Evolutionary conservation across 192 early-diverging fungal species (phyloP), one percentile per base, ranked within the genome.

Genomic region (Haplosporangium gracile): DNA sequence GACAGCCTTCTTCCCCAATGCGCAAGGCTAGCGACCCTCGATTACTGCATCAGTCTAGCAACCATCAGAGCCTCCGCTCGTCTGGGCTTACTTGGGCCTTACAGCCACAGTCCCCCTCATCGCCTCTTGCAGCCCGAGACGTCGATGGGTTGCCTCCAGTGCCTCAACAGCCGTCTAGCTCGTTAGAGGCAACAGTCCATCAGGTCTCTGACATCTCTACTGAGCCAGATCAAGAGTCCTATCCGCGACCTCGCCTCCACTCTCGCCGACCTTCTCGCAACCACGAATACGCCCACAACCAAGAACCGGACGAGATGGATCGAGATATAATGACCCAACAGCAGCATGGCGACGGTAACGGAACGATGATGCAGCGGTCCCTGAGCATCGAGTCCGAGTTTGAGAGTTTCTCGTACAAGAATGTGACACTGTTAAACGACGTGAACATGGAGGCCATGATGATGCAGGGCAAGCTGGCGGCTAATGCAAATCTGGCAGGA

Each of bases 391-490:
- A 90, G 65, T 82, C 82, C 15, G 85, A 84, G 70, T 94, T 94
- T 82, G 93, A 94, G 70, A 90, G 91, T 72, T 94, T 94, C 82
- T 88, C 91, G 39, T 94, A 93, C 85, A 94, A 94, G 78, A 94
- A 94, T 82, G 88, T 94, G 51, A 92, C 91, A 0, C 76, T 94
- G 42, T 79, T 94, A 65, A 93, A 90, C 80, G 89, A 94, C 47
- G 93, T 94, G 72, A 94, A 94, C 81, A 91, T 90, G 82, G 93
- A 91, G 47, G 89, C 92, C 22, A 91, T 91, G 70, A 90, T 90
- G 76, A 90, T 83, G 63, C 70, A 86, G 29, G 57, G 60, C 40
- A 86, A 80, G 38, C 60, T 51, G 29, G 42, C 80, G 24, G 74
- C 69, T 11, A 72, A 24, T 51, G 68, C 82, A 10, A 6, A 24